Conservation (phyloP, 306 rosid species). For the Vachellia pachyceras region DNA sequence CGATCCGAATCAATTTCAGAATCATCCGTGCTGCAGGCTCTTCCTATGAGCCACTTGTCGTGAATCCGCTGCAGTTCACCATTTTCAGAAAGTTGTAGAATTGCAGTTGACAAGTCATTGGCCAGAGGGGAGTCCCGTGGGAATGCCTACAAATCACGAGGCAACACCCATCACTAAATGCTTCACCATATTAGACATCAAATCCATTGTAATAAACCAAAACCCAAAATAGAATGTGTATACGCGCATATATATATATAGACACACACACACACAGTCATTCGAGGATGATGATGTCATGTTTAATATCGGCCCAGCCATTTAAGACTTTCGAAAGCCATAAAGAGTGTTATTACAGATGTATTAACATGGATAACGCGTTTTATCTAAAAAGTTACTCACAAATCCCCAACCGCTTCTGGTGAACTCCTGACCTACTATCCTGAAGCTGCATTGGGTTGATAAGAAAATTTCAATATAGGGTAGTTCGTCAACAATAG, state of each 20-base stretch:
- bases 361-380: not conserved
- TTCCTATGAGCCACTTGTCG: conserved; percentile 85
- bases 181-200: conserved; percentile 12
- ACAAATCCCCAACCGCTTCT: conserved; percentile 99
- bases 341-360: not conserved
- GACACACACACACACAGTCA: not conserved
- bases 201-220: conserved; percentile 13
- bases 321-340: not conserved
- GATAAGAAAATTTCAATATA: conserved; percentile 84
- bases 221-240: not conserved
- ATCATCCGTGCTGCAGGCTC: conserved; percentile 59
- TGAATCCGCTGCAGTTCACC: conserved; percentile 95
- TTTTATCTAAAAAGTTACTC: conserved; percentile 46
- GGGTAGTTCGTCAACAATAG: conserved; percentile 83
- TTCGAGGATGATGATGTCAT: conserved; percentile 5
- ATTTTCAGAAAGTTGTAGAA: conserved; percentile 88
- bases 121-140: conserved; percentile 94
- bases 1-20: conserved; percentile 70
- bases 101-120: conserved; percentile 86
- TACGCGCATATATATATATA: not conserved
- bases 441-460: conserved; percentile 77
- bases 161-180: conserved; percentile 8
- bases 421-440: conserved; percentile 93
- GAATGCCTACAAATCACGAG: conserved; percentile 66
- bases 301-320: not conserved